Percentiles rank a stretch among this genome's conserved stretches.
phyloP scores from a whole-genome alignment of 306 rosid genomes.

The Ormosia semicastrata region DNA sequence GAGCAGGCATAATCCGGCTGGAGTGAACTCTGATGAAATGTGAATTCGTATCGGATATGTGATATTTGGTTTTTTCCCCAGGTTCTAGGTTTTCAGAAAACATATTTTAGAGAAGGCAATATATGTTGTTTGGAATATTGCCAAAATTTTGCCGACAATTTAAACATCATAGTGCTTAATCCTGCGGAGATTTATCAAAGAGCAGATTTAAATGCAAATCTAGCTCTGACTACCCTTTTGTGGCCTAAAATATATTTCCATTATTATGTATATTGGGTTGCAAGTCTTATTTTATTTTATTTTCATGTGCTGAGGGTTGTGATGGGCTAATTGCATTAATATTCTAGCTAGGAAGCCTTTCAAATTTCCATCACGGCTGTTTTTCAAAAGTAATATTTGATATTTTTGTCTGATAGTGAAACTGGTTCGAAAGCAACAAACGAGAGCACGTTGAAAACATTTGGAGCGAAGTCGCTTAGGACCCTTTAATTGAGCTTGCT shows the following conservation, averaged over 20 bases:
- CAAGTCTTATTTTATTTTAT: background rate
- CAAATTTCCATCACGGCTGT: too few species aligned
- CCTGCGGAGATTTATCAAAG: background rate
- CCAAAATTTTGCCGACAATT: background rate
- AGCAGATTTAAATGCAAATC: background rate
- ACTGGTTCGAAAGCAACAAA: too few species aligned
- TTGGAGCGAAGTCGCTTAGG: too few species aligned
- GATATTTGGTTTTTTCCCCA: background rate
- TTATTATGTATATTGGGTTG: background rate
- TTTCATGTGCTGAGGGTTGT: background rate
- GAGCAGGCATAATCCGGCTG: conserved; percentile 2
- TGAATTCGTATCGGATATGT: background rate
- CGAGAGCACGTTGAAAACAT: too few species aligned
- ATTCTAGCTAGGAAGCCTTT: background rate
- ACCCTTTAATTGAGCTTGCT: too few species aligned
- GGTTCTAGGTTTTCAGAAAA: background rate
- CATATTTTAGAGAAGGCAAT: background rate
- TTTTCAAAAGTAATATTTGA: too few species aligned
- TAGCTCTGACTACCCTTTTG: background rate
- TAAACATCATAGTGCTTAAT: background rate
- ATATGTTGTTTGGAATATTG: background rate
- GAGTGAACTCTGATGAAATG: background rate
- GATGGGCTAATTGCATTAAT: background rate
- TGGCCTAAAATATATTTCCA: background rate
- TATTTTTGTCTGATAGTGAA: too few species aligned